Evolutionary conservation across 2,329 filamentous ascomycete genomes (phyloP).

Genomic region (Aspergillus pseudoterreus): DNA sequence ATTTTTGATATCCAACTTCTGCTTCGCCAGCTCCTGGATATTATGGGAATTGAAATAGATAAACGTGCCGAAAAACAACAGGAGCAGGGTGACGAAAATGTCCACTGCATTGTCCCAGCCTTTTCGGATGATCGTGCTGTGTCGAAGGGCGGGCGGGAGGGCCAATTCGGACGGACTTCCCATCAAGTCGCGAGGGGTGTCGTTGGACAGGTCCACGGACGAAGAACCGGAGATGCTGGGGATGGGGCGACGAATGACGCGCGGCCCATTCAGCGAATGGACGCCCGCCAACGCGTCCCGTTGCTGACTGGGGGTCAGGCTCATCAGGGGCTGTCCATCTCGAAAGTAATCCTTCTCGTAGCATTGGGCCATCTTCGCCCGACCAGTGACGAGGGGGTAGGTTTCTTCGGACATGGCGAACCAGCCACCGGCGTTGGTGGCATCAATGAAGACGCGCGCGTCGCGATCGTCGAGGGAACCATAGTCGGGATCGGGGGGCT

Average conservation of each 20-base stretch:
- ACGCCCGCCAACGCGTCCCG: slow-evolving; percentile 66
- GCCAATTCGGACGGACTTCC: slow-evolving; percentile 35
- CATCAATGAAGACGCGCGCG: slow-evolving; percentile 77
- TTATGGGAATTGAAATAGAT: slow-evolving; percentile 42
- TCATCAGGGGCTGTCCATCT: slow-evolving; percentile 35
- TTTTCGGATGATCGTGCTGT: slow-evolving; percentile 44
- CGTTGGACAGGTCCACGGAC: slow-evolving; percentile 32
- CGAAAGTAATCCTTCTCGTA: slow-evolving; percentile 51
- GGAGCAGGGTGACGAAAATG: slow-evolving; percentile 40
- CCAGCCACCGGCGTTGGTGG: slow-evolving; percentile 82
- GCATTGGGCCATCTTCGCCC: slow-evolving; percentile 55
- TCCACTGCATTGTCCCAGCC: slow-evolving; percentile 45
- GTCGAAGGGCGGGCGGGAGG: slow-evolving; percentile 36
- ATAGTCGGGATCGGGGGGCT: slow-evolving; percentile 50
- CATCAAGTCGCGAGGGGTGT: slow-evolving; percentile 35
- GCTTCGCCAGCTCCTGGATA: slow-evolving; percentile 39
- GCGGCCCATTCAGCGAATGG: slow-evolving; percentile 57
- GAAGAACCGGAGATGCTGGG: slow-evolving; percentile 44
- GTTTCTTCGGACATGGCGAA: slow-evolving; percentile 84
- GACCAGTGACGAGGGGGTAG: slow-evolving; percentile 81
- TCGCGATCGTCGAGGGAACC: slow-evolving; percentile 50
- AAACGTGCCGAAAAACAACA: slow-evolving; percentile 39
- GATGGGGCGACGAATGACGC: slow-evolving; percentile 35
- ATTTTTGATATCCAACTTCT: slow-evolving; percentile 44
- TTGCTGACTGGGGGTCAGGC: slow-evolving; percentile 45